Evolutionary conservation across 306 rosid species (phyloP), one percentile per base, ranked within the genome.

Genomic region (Citrullus colocynthis): DNA sequence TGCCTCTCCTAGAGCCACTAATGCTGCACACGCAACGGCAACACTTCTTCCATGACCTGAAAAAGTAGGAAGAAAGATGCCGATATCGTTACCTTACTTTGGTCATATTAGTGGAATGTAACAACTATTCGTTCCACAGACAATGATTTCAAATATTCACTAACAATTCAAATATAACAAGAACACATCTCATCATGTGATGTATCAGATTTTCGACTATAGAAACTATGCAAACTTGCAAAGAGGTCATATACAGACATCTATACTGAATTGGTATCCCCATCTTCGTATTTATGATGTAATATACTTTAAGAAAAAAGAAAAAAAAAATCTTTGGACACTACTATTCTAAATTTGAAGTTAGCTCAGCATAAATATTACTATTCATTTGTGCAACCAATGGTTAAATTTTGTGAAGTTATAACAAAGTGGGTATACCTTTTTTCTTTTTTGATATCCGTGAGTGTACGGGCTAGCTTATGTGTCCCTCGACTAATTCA

Each of bases 21-120:
- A 77, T 80, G 89, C 79, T 13, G 98, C 98, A 79, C 98, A 95
- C 91, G 91, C 87, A 21, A 95, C 90, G 49, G 97, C 96, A 48
- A 95, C 97, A 81, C 98, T 95, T 88, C 97, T 87, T 76, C 98
- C 98, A 82, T 92, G 98, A 63, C 98, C 98, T 92, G 67, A 13
- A 81, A 66, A 52, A 73, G 28, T 0, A 73, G 15, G 20, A 45
- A 28, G 77, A 51, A 24, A 15, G 24, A 72, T 13, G 24, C 16
- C 28, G 24, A 72, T 3, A 15, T 49, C 14, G 6, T 72, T 44
- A 48, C 15, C 60, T 6, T 20, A n/a, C 52, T 39, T 11, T 20
- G 10, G 51, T 39, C 56, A 41, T 56, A 41, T 56, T 37, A 39
- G 30, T 0, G 20, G 28, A 66, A 66, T 39, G 51, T 39, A 18